Evolutionary conservation across 441 rosid species (phyloP).

Genomic region (Rhodomyrtus psidioides): DNA sequence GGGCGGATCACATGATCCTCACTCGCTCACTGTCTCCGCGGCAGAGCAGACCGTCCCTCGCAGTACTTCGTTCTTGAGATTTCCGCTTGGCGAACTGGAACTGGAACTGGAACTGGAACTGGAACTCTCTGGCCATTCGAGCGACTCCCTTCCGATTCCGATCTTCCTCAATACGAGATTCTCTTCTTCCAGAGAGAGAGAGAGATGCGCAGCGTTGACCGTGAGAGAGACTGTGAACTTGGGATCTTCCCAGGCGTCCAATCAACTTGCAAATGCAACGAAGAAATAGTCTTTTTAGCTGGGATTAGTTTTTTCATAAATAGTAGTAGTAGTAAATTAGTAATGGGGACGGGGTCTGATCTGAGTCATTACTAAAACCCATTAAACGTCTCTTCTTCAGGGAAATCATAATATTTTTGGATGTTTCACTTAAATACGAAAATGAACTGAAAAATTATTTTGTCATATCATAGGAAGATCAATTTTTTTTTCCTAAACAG

Average conservation of each 20-base stretch:
- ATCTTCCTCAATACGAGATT: neutral
- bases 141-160: neutral
- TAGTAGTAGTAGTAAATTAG: too few species aligned
- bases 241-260: neutral
- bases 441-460: too few species aligned
- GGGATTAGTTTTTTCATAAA: too few species aligned
- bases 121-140: neutral
- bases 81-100: neutral
- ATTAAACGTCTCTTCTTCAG: too few species aligned
- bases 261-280: neutral
- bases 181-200: neutral
- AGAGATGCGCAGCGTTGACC: neutral
- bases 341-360: too few species aligned
- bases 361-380: too few species aligned
- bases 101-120: too few species aligned
- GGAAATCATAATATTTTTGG: too few species aligned
- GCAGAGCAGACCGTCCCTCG: neutral
- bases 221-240: neutral
- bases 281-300: too few species aligned
- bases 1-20: slow-evolving; percentile 45
- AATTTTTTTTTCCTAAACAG: too few species aligned
- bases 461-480: too few species aligned
- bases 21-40: slow-evolving; percentile 6
- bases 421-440: too few species aligned
- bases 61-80: neutral